phyloP scores from a whole-genome alignment of 2,329 filamentous ascomycete genomes.

The Falciphora oryzae region DNA sequence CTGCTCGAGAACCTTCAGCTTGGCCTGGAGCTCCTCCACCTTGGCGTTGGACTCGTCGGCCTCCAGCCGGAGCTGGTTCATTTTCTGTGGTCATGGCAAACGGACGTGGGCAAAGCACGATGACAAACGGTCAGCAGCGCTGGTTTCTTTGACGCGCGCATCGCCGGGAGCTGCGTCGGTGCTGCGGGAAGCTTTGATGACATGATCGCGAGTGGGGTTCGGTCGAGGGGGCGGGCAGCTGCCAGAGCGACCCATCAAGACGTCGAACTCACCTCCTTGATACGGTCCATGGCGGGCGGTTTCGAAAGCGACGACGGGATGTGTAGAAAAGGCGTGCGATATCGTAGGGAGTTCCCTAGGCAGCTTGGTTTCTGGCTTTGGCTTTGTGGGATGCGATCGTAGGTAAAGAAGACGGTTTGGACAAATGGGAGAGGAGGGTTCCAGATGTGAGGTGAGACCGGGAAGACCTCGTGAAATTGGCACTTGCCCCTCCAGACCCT shows the following conservation, averaged over 20 bases:
- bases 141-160: slow-evolving; percentile 4
- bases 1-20: slow-evolving; percentile 85
- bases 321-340: background rate
- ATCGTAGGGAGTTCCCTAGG: background rate
- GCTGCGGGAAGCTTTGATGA: slow-evolving; percentile 15
- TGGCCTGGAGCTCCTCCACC: slow-evolving; percentile 79
- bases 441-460: slow-evolving; percentile 4
- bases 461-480: slow-evolving; percentile 7
- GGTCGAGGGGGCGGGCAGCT: background rate
- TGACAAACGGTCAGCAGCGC: slow-evolving; percentile 11
- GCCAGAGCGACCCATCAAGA: background rate
- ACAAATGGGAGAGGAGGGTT: slow-evolving; percentile 1
- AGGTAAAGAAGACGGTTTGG: slow-evolving; percentile 7
- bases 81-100: slow-evolving; percentile 57
- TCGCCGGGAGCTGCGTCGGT: slow-evolving; percentile 11
- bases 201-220: background rate
- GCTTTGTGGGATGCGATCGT: slow-evolving; percentile 14
- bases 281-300: slow-evolving; percentile 67
- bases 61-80: slow-evolving; percentile 91
- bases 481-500: slow-evolving; percentile 9
- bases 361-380: background rate
- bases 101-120: slow-evolving; percentile 1
- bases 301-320: background rate
- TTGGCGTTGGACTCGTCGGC: slow-evolving; percentile 77
- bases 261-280: slow-evolving; percentile 69